These are phyloP conservation scores for Backusella morwellensis DNA, from an alignment of 192 early-diverging fungal species.

Conservation along the genomic window DNA sequence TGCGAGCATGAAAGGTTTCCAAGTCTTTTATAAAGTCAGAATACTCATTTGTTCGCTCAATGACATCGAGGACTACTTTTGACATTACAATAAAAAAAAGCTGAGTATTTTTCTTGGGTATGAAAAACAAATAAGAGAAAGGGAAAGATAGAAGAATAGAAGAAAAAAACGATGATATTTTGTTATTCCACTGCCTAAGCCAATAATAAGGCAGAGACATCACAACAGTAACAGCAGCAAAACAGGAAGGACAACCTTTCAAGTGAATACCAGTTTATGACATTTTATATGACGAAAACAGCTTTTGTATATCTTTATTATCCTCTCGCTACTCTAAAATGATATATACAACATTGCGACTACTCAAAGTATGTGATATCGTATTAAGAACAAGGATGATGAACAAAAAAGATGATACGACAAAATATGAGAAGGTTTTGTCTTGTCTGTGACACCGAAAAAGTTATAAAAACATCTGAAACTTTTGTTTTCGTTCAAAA, in stretches of 20 bases:
- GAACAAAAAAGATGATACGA: not conserved
- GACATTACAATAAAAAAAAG: slow-evolving; percentile 8
- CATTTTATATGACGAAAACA: not conserved
- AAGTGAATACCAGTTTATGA: not conserved
- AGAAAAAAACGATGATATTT: not conserved
- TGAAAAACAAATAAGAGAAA: not conserved
- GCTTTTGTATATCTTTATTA: not conserved
- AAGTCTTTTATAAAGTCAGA: slow-evolving; percentile 12
- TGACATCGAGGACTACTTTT: slow-evolving; percentile 14
- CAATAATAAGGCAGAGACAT: not conserved
- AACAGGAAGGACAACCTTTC: not conserved
- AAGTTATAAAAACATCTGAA: not conserved
- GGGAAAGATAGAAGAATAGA: not conserved
- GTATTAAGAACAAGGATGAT: not conserved
- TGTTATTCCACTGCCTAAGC: not conserved
- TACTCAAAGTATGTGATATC: not conserved
- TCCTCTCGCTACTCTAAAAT: not conserved
- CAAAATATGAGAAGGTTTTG: not conserved
- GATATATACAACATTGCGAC: not conserved
- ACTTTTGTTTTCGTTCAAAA: not conserved
- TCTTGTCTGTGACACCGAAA: not conserved
- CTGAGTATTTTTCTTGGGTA: not conserved
- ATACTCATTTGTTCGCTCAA: slow-evolving; percentile 18
- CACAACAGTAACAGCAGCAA: not conserved
- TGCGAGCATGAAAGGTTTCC: slow-evolving; percentile 6